Evolutionary conservation across 2,329 filamentous ascomycete species (phyloP).

Genomic region (Arthroderma uncinatum): DNA sequence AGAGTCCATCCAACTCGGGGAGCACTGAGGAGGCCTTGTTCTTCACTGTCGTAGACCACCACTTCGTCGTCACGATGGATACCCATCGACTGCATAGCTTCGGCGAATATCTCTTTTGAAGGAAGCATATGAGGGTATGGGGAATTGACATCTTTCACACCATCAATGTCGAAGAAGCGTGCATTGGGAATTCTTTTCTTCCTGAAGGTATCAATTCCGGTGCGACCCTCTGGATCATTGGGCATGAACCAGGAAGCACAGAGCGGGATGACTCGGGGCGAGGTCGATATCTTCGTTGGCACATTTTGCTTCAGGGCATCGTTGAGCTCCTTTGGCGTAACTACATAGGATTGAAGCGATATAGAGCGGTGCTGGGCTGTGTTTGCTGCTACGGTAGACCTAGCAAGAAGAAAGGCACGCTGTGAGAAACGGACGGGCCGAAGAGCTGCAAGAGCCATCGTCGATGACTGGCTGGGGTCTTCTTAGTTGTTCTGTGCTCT

Average conservation of each 20-base stretch:
- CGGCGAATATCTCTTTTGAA: conserved; percentile 64
- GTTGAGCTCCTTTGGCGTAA: conserved; percentile 71
- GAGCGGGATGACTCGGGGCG: conserved; percentile 73
- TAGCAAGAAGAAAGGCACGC: conserved; percentile 6
- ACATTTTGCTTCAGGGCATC: conserved; percentile 74
- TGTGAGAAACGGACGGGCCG: conserved; percentile 18
- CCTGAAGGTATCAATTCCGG: conserved; percentile 68
- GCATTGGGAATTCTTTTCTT: conserved; percentile 76
- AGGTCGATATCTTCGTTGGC: conserved; percentile 64
- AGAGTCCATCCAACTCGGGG: conserved; percentile 92
- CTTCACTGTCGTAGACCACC: conserved; percentile 86
- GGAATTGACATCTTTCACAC: conserved; percentile 72
- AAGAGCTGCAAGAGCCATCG: conserved; percentile 29
- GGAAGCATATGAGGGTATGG: conserved; percentile 97
- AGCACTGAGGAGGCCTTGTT: conserved; percentile 87
- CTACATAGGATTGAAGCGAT: conserved; percentile 67
- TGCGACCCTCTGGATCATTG: conserved; percentile 64
- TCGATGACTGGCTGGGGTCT: background rate
- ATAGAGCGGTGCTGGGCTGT: conserved; percentile 33
- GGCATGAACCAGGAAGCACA: conserved; percentile 95
- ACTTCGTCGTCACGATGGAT: conserved; percentile 79
- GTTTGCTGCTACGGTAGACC: conserved; percentile 9
- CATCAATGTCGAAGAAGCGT: conserved; percentile 93
- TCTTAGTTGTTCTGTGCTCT: conserved; percentile 10
- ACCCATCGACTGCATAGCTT: conserved; percentile 78